phyloP scores from a whole-genome alignment of 306 rosid species.

The Phaseolus lunatus region DNA sequence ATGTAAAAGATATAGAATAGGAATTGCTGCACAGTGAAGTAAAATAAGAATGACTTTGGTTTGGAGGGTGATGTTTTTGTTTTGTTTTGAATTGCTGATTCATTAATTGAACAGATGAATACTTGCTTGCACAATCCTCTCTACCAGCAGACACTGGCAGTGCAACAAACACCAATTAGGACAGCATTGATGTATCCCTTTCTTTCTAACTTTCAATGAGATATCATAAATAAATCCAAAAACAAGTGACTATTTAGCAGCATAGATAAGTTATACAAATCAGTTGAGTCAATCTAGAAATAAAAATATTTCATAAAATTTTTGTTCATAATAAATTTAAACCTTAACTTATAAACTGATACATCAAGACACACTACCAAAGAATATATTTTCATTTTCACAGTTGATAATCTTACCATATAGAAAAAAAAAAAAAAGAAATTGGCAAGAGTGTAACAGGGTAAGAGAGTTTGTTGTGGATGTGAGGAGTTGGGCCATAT shows the following conservation, averaged over 20 bases:
- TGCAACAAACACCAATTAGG: conserved; percentile 48
- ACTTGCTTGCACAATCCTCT: conserved; percentile 46
- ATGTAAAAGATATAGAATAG: neutral
- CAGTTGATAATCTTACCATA: too few species aligned
- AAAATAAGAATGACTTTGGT: conserved; percentile 31
- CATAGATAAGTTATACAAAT: too few species aligned
- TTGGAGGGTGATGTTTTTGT: conserved; percentile 34
- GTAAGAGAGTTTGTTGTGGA: neutral
- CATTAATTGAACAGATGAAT: conserved; percentile 35
- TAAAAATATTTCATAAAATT: too few species aligned
- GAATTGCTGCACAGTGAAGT: conserved; percentile 42
- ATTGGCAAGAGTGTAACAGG: too few species aligned
- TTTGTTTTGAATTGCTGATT: neutral
- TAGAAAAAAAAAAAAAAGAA: too few species aligned
- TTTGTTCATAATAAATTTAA: too few species aligned
- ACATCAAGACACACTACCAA: too few species aligned
- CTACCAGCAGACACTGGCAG: conserved; percentile 49
- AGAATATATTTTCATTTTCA: too few species aligned
- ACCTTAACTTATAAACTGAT: too few species aligned
- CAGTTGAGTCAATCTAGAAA: too few species aligned
- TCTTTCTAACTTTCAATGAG: neutral
- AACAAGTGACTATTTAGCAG: too few species aligned
- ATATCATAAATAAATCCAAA: neutral
- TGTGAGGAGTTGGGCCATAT: conserved; percentile 35
- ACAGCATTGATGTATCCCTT: conserved; percentile 26